Percentiles rank a stretch among this genome's conserved stretches.
These are phyloP conservation scores for Aspergillus campestris DNA, from an alignment of 495 filamentous ascomycete genomes.

Conservation along the genomic window DNA sequence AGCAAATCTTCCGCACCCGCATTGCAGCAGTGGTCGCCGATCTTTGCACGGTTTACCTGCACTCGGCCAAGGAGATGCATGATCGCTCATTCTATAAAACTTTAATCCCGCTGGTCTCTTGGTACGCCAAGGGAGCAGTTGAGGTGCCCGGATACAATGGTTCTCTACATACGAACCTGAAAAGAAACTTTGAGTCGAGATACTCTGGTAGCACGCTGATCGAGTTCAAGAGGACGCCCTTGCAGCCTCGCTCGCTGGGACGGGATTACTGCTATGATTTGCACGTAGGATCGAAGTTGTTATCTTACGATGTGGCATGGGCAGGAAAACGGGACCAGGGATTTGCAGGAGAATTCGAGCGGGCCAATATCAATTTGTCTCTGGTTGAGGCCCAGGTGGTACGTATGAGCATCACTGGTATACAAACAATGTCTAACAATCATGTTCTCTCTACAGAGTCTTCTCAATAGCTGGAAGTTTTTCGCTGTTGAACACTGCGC, in stretches of 20 bases:
- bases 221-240: slow-evolving; percentile 66
- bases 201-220: slow-evolving; percentile 61
- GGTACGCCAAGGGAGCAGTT: slow-evolving; percentile 67
- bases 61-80: slow-evolving; percentile 67
- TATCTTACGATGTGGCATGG: slow-evolving; percentile 74
- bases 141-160: slow-evolving; percentile 68
- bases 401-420: slow-evolving; percentile 26
- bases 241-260: slow-evolving; percentile 57
- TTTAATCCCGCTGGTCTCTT: slow-evolving; percentile 64
- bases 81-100: slow-evolving; percentile 55
- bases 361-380: slow-evolving; percentile 83
- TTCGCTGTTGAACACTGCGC: slow-evolving; percentile 76
- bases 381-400: slow-evolving; percentile 86
- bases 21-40: slow-evolving; percentile 78
- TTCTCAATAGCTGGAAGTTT: slow-evolving; percentile 84
- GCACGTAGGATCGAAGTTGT: slow-evolving; percentile 59
- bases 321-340: slow-evolving; percentile 55
- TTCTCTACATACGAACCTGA: slow-evolving; percentile 76
- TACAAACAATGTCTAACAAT: slow-evolving; percentile 3
- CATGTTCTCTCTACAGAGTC: slow-evolving; percentile 36
- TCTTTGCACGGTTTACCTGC: slow-evolving; percentile 84
- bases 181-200: slow-evolving; percentile 70
- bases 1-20: slow-evolving; percentile 50
- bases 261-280: slow-evolving; percentile 75
- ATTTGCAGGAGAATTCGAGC: slow-evolving; percentile 69